These are phyloP conservation scores for Cystofilobasidium bisporidii DNA, from an alignment of 768 basidiomycete genomes.

Conservation along the genomic window DNA sequence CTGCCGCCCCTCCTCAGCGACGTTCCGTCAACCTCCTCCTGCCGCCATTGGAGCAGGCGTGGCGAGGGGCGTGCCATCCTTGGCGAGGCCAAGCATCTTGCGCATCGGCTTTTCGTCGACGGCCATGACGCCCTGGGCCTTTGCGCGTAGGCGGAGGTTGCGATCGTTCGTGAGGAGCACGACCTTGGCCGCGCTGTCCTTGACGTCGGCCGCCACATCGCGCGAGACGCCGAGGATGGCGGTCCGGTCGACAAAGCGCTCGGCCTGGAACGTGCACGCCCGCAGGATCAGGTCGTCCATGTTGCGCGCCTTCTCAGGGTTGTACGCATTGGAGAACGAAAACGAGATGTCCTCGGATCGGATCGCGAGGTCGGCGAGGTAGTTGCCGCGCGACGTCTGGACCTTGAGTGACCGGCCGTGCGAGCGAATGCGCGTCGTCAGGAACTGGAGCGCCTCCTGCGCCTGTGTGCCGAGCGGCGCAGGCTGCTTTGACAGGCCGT, in stretches of 20 bases:
- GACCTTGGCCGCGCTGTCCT: slow-evolving; percentile 57
- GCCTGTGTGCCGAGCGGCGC: slow-evolving; percentile 65
- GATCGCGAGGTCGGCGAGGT: slow-evolving; percentile 68
- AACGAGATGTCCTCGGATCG: slow-evolving; percentile 74
- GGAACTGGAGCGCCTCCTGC: slow-evolving; percentile 59
- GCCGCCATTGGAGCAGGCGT: too few species aligned
- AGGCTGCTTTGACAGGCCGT: slow-evolving; percentile 63
- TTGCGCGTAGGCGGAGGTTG: slow-evolving; percentile 43
- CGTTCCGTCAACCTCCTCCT: background rate
- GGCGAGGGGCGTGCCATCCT: background rate
- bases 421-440: slow-evolving; percentile 63
- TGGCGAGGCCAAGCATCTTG: slow-evolving; percentile 17
- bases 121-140: slow-evolving; percentile 14
- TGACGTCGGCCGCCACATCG: slow-evolving; percentile 33
- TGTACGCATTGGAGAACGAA: slow-evolving; percentile 13
- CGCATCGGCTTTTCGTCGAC: slow-evolving; percentile 27
- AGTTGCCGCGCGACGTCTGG: slow-evolving; percentile 90
- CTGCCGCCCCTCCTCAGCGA: too few species aligned
- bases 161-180: slow-evolving; percentile 84
- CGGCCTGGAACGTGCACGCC: slow-evolving; percentile 84
- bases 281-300: slow-evolving; percentile 95
- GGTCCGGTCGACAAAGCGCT: slow-evolving; percentile 82
- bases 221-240: slow-evolving; percentile 51
- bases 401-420: slow-evolving; percentile 75
- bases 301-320: slow-evolving; percentile 49